Conservation (phyloP, 2,329 filamentous ascomycete species). For the Aspergillus neoniger region DNA sequence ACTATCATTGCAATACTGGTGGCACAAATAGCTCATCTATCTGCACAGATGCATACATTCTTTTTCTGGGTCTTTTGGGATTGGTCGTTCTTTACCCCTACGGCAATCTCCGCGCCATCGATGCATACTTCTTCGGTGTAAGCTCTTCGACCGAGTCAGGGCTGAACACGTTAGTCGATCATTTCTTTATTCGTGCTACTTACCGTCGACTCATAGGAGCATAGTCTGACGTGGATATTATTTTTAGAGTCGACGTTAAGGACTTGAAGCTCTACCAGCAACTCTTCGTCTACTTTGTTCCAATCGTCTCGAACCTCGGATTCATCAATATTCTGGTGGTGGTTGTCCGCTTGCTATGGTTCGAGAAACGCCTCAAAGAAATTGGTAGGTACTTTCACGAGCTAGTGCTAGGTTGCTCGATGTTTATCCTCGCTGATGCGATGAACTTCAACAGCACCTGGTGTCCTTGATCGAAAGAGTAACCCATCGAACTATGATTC, state of each 20-base stretch:
- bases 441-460: constrained; percentile 10
- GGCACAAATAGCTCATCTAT: not conserved
- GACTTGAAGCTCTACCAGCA: constrained; percentile 54
- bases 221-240: not conserved
- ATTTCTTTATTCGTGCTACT: not conserved
- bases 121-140: constrained; percentile 54
- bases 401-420: not conserved
- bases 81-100: constrained; percentile 42
- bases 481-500: not conserved
- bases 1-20: not conserved
- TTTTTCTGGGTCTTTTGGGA: constrained; percentile 38
- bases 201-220: not conserved
- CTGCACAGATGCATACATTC: constrained; percentile 44
- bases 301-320: constrained; percentile 51
- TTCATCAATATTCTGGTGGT: constrained; percentile 56
- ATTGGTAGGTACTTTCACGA: constrained; percentile 27
- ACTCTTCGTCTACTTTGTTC: constrained; percentile 53
- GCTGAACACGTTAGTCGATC: constrained; percentile 49
- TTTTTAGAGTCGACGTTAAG: constrained; percentile 54
- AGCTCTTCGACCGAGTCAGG: constrained; percentile 55
- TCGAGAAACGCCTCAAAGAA: constrained; percentile 48
- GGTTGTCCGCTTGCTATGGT: constrained; percentile 52
- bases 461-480: constrained; percentile 12
- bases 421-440: not conserved
- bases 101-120: constrained; percentile 47